Conservation (phyloP, 805 yeast species). For the Candida broadrunensis region DNA sequence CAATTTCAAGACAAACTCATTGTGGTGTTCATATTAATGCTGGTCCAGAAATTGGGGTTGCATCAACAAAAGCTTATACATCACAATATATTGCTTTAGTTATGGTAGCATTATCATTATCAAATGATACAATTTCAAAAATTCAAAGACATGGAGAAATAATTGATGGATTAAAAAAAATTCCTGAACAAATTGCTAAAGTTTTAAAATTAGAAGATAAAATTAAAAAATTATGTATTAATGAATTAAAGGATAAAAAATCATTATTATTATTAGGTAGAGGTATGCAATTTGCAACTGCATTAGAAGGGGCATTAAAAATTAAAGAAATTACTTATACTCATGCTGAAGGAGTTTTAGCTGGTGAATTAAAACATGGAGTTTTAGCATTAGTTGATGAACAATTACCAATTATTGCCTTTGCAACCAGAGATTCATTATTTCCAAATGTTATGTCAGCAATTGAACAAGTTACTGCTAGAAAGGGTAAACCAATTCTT, state of each 20-base stretch:
- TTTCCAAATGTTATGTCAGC: constrained; percentile 96
- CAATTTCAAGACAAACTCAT: constrained; percentile 93
- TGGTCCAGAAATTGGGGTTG: constrained; percentile 99
- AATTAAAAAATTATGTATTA: constrained; percentile 73
- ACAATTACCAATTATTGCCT: constrained; percentile 87
- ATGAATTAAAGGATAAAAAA: constrained; percentile 73
- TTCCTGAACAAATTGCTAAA: constrained; percentile 80
- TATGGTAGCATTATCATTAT: constrained; percentile 92
- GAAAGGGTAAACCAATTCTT: constrained; percentile 95
- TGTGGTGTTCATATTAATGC: constrained; percentile 99
- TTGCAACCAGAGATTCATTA: constrained; percentile 94
- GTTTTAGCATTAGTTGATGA: constrained; percentile 95
- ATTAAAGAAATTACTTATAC: constrained; percentile 97
- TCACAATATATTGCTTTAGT: constrained; percentile 97
- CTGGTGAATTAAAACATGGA: constrained; percentile 99
- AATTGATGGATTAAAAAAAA: constrained; percentile 76
- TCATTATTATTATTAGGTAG: constrained; percentile 91
- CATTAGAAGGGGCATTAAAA: constrained; percentile 96
- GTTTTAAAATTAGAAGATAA: constrained; percentile 70
- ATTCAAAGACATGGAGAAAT: constrained; percentile 76
- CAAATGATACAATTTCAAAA: constrained; percentile 85
- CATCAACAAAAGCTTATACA: constrained; percentile 98
- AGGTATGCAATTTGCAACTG: constrained; percentile 96
- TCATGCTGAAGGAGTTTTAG: constrained; percentile 99
- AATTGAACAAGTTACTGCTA: constrained; percentile 93